phyloP scores from a whole-genome alignment of 805 yeast species.

The Saccharomycopsis amapae region DNA sequence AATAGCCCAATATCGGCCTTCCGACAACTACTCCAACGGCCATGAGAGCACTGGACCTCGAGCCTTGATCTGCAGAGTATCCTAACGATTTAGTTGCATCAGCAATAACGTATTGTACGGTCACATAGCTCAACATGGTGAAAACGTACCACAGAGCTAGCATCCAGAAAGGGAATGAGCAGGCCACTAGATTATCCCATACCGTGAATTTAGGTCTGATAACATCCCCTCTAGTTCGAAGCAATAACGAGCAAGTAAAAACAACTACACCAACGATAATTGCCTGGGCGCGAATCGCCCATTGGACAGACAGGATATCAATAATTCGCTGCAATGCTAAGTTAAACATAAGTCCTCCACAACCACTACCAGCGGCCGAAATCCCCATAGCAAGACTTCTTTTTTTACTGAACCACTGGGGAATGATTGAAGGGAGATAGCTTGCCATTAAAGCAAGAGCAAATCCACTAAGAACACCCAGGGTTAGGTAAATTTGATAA shows the following conservation, averaged over 20 bases:
- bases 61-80: conserved; percentile 45
- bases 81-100: conserved; percentile 57
- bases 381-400: conserved; percentile 37
- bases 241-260: conserved; percentile 29
- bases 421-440: conserved; percentile 41
- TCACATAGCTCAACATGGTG: conserved; percentile 55
- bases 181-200: conserved; percentile 37
- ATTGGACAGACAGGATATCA: conserved; percentile 26
- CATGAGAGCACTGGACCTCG: conserved; percentile 53
- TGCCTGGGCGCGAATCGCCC: conserved; percentile 34
- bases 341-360: conserved; percentile 39
- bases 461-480: conserved; percentile 46
- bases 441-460: conserved; percentile 45
- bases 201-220: conserved; percentile 32
- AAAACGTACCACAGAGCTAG: conserved; percentile 36
- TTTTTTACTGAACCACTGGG: conserved; percentile 51
- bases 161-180: conserved; percentile 37
- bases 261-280: conserved; percentile 33
- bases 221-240: conserved; percentile 33
- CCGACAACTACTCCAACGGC: conserved; percentile 50
- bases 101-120: conserved; percentile 49
- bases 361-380: conserved; percentile 35
- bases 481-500: conserved; percentile 55
- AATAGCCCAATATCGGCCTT: conserved; percentile 47
- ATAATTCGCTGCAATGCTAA: conserved; percentile 32